phyloP scores from a whole-genome alignment of 2,329 filamentous ascomycete species.

The Cladosporium phlei region DNA sequence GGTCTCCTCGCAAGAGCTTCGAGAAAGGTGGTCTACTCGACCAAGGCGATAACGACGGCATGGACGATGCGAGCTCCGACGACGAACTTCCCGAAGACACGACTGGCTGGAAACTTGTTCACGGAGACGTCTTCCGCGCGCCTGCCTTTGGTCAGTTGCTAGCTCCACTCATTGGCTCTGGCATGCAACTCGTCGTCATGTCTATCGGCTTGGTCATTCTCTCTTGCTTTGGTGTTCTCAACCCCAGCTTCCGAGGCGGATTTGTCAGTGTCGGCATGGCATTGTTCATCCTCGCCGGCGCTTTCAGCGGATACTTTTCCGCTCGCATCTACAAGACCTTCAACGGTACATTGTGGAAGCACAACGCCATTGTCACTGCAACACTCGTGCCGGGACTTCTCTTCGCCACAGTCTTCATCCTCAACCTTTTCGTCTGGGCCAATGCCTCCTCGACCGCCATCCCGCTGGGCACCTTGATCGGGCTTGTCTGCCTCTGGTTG shows the following conservation, averaged over 20 bases:
- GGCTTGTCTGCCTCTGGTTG: constrained; percentile 71
- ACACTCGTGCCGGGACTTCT: constrained; percentile 73
- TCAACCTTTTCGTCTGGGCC: constrained; percentile 87
- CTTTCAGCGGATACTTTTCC: constrained; percentile 85
- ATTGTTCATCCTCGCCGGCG: constrained; percentile 75
- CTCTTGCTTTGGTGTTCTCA: constrained; percentile 71
- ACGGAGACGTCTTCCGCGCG: constrained; percentile 80
- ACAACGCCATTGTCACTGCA: constrained; percentile 70
- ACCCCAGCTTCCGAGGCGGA: constrained; percentile 83
- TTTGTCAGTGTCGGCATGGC: constrained; percentile 81
- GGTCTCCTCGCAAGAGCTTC: constrained; percentile 45
- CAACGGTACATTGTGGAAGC: constrained; percentile 66
- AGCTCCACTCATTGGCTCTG: constrained; percentile 76
- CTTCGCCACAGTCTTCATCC: constrained; percentile 69
- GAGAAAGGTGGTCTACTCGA: constrained; percentile 43
- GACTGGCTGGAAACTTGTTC: constrained; percentile 82
- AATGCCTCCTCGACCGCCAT: constrained; percentile 84
- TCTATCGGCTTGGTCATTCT: constrained; percentile 54
- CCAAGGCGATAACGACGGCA: constrained; percentile 37
- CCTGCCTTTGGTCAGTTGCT: constrained; percentile 67
- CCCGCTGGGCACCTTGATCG: constrained; percentile 73
- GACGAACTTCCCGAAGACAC: constrained; percentile 73
- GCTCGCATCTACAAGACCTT: constrained; percentile 79
- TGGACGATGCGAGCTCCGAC: constrained; percentile 60
- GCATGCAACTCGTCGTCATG: constrained; percentile 84